Conservation (phyloP, 2,329 filamentous ascomycete genomes). For the Rachicladosporium sp. region DNA sequence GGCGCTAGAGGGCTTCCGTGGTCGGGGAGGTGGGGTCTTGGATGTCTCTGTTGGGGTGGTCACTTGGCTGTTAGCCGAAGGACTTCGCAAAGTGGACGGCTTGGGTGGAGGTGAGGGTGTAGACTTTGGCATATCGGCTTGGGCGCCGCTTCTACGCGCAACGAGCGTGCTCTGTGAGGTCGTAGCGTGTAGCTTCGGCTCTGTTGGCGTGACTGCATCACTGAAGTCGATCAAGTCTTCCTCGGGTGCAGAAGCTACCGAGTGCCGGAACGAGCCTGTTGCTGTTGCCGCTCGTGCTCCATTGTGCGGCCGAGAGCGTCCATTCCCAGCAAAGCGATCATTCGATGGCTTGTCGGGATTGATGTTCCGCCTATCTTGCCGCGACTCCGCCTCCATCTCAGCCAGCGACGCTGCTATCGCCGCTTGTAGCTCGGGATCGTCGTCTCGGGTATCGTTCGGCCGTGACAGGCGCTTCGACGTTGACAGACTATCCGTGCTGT, state of each 20-base stretch:
- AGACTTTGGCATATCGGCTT: slow-evolving; percentile 16
- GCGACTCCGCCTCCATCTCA: slow-evolving; percentile 30
- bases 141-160: neutral
- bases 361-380: slow-evolving; percentile 22
- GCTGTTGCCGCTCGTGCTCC: slow-evolving; percentile 3
- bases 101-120: slow-evolving; percentile 24
- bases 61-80: slow-evolving; percentile 18
- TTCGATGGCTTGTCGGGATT: slow-evolving; percentile 21
- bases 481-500: slow-evolving; percentile 19
- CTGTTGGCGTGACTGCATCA: slow-evolving; percentile 20
- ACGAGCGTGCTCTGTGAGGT: slow-evolving; percentile 2
- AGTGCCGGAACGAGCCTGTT: neutral
- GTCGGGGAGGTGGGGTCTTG: slow-evolving; percentile 23
- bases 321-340: no score
- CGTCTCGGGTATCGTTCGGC: slow-evolving; percentile 27
- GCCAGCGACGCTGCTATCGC: slow-evolving; percentile 37
- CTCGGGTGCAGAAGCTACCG: slow-evolving; percentile 12
- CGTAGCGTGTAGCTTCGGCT: slow-evolving; percentile 15
- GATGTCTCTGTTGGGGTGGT: slow-evolving; percentile 7
- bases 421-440: slow-evolving; percentile 35
- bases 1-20: slow-evolving; percentile 24
- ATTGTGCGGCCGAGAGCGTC: neutral
- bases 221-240: slow-evolving; percentile 37
- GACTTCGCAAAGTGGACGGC: slow-evolving; percentile 26
- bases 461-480: slow-evolving; percentile 21